Evolutionary conservation across 1,284 basidiomycete species (phyloP).

Genomic region (Austroboletus novae-zelandiae): DNA sequence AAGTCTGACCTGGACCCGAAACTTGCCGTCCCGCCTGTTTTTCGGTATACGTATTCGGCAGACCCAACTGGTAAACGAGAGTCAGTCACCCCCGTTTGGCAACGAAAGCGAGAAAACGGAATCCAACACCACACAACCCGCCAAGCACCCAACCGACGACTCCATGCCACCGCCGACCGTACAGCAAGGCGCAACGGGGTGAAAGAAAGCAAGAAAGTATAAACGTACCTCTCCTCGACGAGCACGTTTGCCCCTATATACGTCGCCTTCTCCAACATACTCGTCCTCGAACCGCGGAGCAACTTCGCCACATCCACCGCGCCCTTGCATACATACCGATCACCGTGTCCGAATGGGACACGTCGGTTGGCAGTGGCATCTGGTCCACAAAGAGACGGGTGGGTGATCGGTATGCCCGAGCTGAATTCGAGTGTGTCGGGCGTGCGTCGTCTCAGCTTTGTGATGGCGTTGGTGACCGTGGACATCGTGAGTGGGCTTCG

Average conservation of each 20-base stretch:
- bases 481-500: conserved; percentile 34
- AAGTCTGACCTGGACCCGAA: conserved; percentile 48
- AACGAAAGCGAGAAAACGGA: background rate
- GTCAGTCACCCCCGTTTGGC: conserved; percentile 5
- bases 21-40: conserved; percentile 46
- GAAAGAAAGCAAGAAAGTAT: background rate
- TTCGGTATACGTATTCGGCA: conserved; percentile 58
- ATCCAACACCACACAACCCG: background rate
- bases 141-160: background rate
- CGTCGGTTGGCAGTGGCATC: conserved; percentile 35
- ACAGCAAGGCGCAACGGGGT: background rate
- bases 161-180: background rate
- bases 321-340: conserved; percentile 57
- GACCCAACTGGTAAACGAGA: conserved; percentile 48
- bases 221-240: conserved; percentile 65
- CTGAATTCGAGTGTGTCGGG: conserved; percentile 40
- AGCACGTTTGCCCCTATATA: conserved; percentile 56
- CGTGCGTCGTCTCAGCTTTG: conserved; percentile 44
- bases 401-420: conserved; percentile 56
- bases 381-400: conserved; percentile 37
- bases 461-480: conserved; percentile 50
- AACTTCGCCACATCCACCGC: conserved; percentile 62
- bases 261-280: conserved; percentile 53
- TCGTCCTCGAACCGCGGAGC: conserved; percentile 51
- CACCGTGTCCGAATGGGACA: conserved; percentile 46